Evolutionary conservation across 2,329 filamentous ascomycete genomes (phyloP), one percentile per base, ranked within the genome.

Genomic region (Aspergillus glaucus): DNA sequence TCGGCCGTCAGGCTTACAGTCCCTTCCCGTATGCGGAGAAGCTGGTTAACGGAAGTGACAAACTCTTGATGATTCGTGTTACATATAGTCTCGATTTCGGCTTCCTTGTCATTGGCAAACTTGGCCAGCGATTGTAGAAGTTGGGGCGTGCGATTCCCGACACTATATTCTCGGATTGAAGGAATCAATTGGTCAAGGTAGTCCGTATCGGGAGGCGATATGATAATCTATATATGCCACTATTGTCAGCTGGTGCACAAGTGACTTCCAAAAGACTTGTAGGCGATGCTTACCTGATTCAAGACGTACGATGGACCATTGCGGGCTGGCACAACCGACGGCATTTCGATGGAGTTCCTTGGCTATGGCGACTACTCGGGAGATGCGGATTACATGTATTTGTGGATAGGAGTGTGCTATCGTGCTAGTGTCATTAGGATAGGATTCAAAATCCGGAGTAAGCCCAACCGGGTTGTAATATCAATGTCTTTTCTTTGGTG

Each of bases 21-120:
- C 37, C 89, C 90, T 68, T 96, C 88, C 47, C 92, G 86, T 45
- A 97, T 90, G 50, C 83, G 81, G 59, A 97, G 87, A n/a, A 98
- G 80, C 64, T 94, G 89, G 62, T 93, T 94, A 57, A 98, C 90
- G 0, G 92, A 96, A 55, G 82, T 83, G 30, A 97, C 85, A 63
- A 98, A 98, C 62, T 96, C 93, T 64, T 97, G 92, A 63, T 98
- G 93, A 62, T 96, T 95, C 9, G 88, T 92, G 61, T 95, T 84
- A 60, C 93, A 95, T 60, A 97, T 94, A 19, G 82, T 82, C 72
- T 98, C 93, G 56, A 98, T 97, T 60, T 97, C 91, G 12, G 81
- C 72, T 68, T 98, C 93, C 52, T 91, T 85, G 43, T 93, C 88
- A 57, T 86, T 84, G 30, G 91, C 88, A 68, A 95, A 94, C 57